Base-by-base conservation (phyloP, 139 green algal genomes). In the Spirogloea muscicola region DNA sequence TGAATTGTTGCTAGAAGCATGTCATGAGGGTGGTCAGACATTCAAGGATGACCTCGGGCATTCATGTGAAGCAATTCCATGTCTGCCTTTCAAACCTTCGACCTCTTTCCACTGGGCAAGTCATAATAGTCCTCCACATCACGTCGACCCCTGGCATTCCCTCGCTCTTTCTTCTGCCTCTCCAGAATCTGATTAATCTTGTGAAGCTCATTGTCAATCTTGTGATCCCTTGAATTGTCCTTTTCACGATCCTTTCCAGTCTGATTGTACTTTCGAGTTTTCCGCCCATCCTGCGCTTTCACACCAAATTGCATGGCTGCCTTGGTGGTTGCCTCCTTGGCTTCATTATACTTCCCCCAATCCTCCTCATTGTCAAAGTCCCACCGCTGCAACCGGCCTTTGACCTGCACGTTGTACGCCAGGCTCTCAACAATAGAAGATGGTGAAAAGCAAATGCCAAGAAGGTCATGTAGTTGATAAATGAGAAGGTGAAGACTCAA, bases 281-380 rank as follows among this genome's bases (percentile, higher is more conserved):
- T 89, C 42, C 88, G 68, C 1, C 88, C 88, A 60, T 92, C 88
- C 1, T 58, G 65, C 40, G 73, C 80, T 75, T 93, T 93, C 36
- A 92, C 76, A 2, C 87, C 88, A 81, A 88, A 92, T 79, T 92
- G 88, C 73, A 91, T 92, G 3, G 89, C 88, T 3, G 86, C 89
- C 49, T 88, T 90, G 25, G 88, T 88, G 36, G 79, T 60, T 6
- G 78, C 71, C 68, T 93, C 89, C 59, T 86, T 81, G 1, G 58
- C 79, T 39, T 79, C 49, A 58, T 93, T 91, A 78, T 92, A 86
- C 42, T 42, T 46, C 39, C 84, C 67, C 79, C 83, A 93, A 65
- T 93, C 81, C 86, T 93, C 88, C 58, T 92, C 85, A 16, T 85
- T 93, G 0, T 86, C 59, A 58, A 93, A 93, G 75, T 93, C 86